Percentiles rank a stretch among this genome's conserved stretches.
These are phyloP conservation scores for Wickerhamiella dianesei DNA, from an alignment of 805 yeast genomes.

Conservation along the genomic window DNA sequence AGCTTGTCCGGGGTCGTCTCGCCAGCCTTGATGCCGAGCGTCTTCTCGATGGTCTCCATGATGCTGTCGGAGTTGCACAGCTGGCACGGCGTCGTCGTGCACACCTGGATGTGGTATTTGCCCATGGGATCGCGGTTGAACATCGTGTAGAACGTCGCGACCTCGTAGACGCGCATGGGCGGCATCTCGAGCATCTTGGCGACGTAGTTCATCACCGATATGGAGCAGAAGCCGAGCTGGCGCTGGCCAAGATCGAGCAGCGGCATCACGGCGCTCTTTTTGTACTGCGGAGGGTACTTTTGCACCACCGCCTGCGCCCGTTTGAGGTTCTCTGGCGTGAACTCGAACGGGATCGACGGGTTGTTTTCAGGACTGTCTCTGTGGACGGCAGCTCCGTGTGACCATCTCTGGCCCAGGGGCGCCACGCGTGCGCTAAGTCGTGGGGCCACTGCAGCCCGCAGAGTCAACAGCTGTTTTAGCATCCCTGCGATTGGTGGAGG, in stretches of 20 bases:
- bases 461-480: background rate
- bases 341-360: conserved; percentile 56
- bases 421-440: background rate
- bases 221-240: conserved; percentile 73
- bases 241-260: conserved; percentile 76
- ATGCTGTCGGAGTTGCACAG: conserved; percentile 71
- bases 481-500: background rate
- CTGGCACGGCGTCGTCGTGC: conserved; percentile 86
- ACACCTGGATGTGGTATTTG: conserved; percentile 66
- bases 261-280: conserved; percentile 82
- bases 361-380: conserved; percentile 59
- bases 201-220: conserved; percentile 79
- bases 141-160: conserved; percentile 87
- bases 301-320: conserved; percentile 63
- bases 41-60: conserved; percentile 51
- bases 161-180: conserved; percentile 88
- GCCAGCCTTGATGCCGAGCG: conserved; percentile 56
- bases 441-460: background rate
- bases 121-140: conserved; percentile 79
- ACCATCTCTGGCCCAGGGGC: background rate
- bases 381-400: conserved; percentile 35
- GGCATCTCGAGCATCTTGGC: conserved; percentile 78
- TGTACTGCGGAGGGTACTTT: conserved; percentile 76
- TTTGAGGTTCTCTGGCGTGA: conserved; percentile 46
- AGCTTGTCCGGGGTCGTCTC: conserved; percentile 62